These are phyloP conservation scores for Lycium barbarum DNA, from an alignment of 257 asterid species.

Conservation along the genomic window DNA sequence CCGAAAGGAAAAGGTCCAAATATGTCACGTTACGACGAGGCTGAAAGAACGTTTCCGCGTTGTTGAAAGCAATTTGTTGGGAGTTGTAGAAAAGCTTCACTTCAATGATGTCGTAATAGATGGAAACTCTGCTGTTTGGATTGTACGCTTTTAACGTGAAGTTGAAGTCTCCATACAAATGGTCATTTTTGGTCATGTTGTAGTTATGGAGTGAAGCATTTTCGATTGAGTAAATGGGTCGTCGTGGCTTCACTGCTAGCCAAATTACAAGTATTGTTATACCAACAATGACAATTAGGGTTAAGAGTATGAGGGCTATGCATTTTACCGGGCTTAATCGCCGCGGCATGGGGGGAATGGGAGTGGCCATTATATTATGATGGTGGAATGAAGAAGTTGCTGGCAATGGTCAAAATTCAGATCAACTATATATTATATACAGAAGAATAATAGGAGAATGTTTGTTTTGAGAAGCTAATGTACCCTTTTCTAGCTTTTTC, in stretches of 20 bases:
- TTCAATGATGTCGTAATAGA: conserved; percentile 79
- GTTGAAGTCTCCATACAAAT: conserved; percentile 27
- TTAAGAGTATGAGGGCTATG: conserved; percentile 6
- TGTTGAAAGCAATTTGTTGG: conserved; percentile 50
- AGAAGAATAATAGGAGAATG: not conserved
- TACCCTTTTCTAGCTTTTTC: not conserved
- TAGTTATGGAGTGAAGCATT: conserved; percentile 22
- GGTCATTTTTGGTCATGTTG: conserved; percentile 21
- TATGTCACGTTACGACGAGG: conserved; percentile 59
- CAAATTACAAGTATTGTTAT: conserved; percentile 22
- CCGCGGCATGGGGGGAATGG: not conserved
- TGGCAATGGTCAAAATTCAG: not conserved
- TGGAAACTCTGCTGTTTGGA: conserved; percentile 64
- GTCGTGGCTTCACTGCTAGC: conserved; percentile 5
- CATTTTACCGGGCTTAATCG: conserved; percentile 18
- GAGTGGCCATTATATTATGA: not conserved
- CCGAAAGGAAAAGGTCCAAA: conserved; percentile 56
- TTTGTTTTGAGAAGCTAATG: not conserved
- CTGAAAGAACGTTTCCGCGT: conserved; percentile 72
- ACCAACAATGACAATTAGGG: not conserved
- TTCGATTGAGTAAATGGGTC: conserved; percentile 21
- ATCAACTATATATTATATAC: conserved; percentile 10
- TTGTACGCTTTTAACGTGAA: conserved; percentile 26
- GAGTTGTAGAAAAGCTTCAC: conserved; percentile 62
- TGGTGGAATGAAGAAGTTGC: not conserved